Percentiles rank a stretch among this genome's conserved stretches.
Conservation (phyloP, 805 yeast species). For the Yamadazyma olivae region DNA sequence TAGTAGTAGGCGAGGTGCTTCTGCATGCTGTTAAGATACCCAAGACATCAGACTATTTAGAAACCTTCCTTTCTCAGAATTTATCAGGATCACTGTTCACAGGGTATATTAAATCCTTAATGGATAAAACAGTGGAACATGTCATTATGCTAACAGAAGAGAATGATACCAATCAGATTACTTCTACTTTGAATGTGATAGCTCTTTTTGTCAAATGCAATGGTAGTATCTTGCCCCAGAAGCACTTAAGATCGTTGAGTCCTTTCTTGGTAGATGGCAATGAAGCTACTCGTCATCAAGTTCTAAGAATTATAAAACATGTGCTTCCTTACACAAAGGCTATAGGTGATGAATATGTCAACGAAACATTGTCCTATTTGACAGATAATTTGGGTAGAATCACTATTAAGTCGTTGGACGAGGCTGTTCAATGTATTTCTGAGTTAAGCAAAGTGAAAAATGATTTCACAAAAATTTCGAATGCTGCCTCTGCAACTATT, state of each 20-base stretch:
- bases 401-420: slow-evolving; percentile 57
- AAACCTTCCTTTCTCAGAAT: slow-evolving; percentile 22
- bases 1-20: too few relatives aligned
- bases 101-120: neutral
- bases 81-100: neutral
- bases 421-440: slow-evolving; percentile 74
- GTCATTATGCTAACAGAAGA: neutral
- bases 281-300: slow-evolving; percentile 46
- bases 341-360: slow-evolving; percentile 50
- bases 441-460: slow-evolving; percentile 44
- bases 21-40: too few relatives aligned
- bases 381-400: slow-evolving; percentile 58
- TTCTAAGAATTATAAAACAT: slow-evolving; percentile 52
- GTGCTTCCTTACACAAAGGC: slow-evolving; percentile 41
- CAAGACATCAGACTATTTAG: slow-evolving; percentile 32
- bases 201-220: slow-evolving; percentile 48
- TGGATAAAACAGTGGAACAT: neutral
- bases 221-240: slow-evolving; percentile 55
- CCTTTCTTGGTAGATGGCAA: slow-evolving; percentile 43
- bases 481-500: neutral
- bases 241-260: slow-evolving; percentile 64
- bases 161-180: neutral
- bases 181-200: neutral
- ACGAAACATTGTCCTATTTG: slow-evolving; percentile 49
- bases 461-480: slow-evolving; percentile 25